Base-by-base conservation (phyloP, 139 green algal genomes). In the Haematococcus lacustris region DNA sequence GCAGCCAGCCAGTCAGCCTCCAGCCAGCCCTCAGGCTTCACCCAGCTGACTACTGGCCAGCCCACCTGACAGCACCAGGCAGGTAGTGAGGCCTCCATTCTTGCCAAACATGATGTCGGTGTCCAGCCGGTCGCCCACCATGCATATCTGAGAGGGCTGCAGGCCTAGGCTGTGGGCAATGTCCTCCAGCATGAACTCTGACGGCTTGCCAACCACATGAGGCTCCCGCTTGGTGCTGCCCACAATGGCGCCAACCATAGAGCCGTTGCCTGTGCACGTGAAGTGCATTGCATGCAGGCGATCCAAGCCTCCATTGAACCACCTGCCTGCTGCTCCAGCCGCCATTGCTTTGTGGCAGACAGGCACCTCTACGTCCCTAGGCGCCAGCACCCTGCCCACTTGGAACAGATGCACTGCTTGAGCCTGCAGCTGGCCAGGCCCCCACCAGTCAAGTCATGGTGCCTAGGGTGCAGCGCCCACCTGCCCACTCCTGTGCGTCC, bases 21-120 rank as follows among this genome's bases (percentile, higher is more conserved):
- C 6, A 30, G 33, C 28, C 63, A 26, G 6, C 7, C 30, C 41
- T 41, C 6, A 21, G 13, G 34, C 63, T 41, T 13, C 26, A 6
- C 33, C 63, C 13, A n/a, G 13, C 13, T n/a, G 5, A 21, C 35
- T 71, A 28, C 38, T 4, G 3, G 4, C 65, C 21, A n/a, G 3
- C 32, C 89, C 93, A 38, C 74, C 74, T 38, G 68, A 75, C 35
- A 74, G 51, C 51, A 98, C 93, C 90, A 98, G 87, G 78, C 93
- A 88, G 0, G 93, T 97, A 28, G 84, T 85, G 3, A 96, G 86
- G 13, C 95, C 95, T 30, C 94, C 95, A 61, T 97, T 91, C 86
- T 97, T 91, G 40, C 96, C 96, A 81, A 99, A 99, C 65, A 96
- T 80, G 71, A 99, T 97, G 82, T 99, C 96, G 0, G 96, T 99